Evolutionary conservation across 2,329 filamentous ascomycete genomes (phyloP), one percentile per base, ranked within the genome.

Genomic region (Ophiostoma tasmaniense): DNA sequence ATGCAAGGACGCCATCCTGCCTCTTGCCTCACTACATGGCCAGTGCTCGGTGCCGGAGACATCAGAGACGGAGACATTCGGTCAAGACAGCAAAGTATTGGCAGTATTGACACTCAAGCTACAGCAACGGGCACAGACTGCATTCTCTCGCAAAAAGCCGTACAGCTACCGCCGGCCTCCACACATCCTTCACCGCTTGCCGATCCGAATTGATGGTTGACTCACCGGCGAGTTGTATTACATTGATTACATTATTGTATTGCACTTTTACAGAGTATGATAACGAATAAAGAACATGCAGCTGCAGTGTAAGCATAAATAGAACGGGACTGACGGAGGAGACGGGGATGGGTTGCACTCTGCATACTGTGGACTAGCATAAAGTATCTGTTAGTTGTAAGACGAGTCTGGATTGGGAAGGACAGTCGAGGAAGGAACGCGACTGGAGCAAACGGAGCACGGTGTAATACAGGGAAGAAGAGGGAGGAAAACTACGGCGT

Each of bases 191-290:
- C 50, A 55, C 50, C 55, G 55, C 62, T 65, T 70, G 66, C 68
- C 66, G 68, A 67, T 66, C 66, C 66, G 66, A 67, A 45, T 59
- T 59, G 30, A 22, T 22, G 64, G 62, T 17, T 70, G 68, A 70
- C 68, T 70, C 68, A 70, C 66, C 68, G 68, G 68, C 66, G 66
- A 70, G 17, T 45, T n/a, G 11, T 45, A 45, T 45, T 8, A n/a
- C 42, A 13, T 39, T 39, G n/a, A n/a, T n/a, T n/a, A n/a, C n/a
- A n/a, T n/a, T n/a, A n/a, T 39, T 39, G 37, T 14, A 39, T 11
- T 39, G 3, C 35, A 10, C 7, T 13, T 39, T 39, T 14, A 39
- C 11, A 39, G 13, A 39, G 14, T 39, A 39, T 2, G 4, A 39
- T 13, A 39, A 10, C 8, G 1, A 39, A 39, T 39, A 39, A 39